Conservation (phyloP, 2,329 filamentous ascomycete genomes). For the Teratosphaeriaceae sp. region DNA sequence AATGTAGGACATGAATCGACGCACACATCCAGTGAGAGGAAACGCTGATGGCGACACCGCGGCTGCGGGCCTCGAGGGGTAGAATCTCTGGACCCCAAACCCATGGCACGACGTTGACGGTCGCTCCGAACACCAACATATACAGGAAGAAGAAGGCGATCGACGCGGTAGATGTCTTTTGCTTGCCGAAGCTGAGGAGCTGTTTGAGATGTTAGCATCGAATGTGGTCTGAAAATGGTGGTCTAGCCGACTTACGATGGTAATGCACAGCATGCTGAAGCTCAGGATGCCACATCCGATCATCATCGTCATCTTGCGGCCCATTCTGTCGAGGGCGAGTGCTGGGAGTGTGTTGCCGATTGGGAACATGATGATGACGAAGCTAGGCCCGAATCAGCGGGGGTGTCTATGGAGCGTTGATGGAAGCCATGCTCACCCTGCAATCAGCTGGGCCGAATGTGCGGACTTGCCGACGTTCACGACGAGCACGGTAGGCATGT, state of each 20-base stretch:
- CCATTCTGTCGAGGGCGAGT: slow-evolving; percentile 36
- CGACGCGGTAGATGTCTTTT: slow-evolving; percentile 35
- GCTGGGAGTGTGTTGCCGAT: slow-evolving; percentile 38
- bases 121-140: slow-evolving; percentile 25
- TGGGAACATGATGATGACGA: too few species aligned
- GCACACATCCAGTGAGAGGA: slow-evolving; percentile 41
- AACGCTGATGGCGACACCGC: slow-evolving; percentile 41
- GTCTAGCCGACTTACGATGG: slow-evolving; percentile 17
- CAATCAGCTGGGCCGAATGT: slow-evolving; percentile 38
- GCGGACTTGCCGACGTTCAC: slow-evolving; percentile 38
- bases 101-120: slow-evolving; percentile 20
- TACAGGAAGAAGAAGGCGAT: slow-evolving; percentile 43
- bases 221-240: background rate
- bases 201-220: background rate
- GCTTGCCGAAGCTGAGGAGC: slow-evolving; percentile 34
- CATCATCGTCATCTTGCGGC: slow-evolving; percentile 22
- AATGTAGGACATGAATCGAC: background rate
- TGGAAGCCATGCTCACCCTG: too few species aligned
- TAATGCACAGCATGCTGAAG: slow-evolving; percentile 31
- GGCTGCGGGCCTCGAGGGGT: slow-evolving; percentile 41
- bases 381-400: too few species aligned
- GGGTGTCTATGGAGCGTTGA: too few species aligned
- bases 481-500: slow-evolving; percentile 36
- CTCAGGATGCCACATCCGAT: slow-evolving; percentile 16
- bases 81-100: slow-evolving; percentile 40